These are phyloP conservation scores for Coemansia sp. DNA, from an alignment of 192 early-diverging fungal species.

Conservation along the genomic window DNA sequence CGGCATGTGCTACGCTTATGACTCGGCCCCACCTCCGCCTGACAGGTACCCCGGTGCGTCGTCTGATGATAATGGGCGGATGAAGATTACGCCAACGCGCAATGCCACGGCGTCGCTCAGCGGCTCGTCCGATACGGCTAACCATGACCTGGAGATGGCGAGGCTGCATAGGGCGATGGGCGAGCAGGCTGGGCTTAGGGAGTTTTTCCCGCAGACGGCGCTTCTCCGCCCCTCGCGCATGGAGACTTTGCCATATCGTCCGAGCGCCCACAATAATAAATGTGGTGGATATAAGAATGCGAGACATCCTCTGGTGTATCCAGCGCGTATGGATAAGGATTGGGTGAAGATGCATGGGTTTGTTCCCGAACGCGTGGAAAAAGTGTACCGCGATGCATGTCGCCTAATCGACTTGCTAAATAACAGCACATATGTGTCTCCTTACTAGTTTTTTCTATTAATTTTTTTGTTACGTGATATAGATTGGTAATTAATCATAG, in stretches of 20 bases:
- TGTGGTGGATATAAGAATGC: background rate
- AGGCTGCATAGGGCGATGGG: constrained; percentile 29
- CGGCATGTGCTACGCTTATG: constrained; percentile 43
- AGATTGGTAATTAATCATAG: background rate
- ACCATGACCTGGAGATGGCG: constrained; percentile 24
- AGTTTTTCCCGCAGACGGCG: constrained; percentile 24
- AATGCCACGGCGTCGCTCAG: constrained; percentile 19
- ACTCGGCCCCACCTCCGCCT: constrained; percentile 35
- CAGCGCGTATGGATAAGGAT: constrained; percentile 22
- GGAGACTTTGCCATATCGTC: background rate
- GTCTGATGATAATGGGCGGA: background rate
- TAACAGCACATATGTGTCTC: constrained; percentile 50
- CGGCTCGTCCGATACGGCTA: constrained; percentile 29
- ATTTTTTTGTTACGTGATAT: background rate
- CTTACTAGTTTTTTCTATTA: constrained; percentile 15
- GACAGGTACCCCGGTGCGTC: constrained; percentile 12
- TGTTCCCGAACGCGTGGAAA: constrained; percentile 23
- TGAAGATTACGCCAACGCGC: background rate
- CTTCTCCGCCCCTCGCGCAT: background rate
- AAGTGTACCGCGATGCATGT: constrained; percentile 33
- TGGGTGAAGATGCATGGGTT: constrained; percentile 54
- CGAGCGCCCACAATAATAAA: background rate
- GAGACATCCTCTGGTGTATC: constrained; percentile 18
- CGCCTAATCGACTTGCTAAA: constrained; percentile 42
- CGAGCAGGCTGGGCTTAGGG: constrained; percentile 12